phyloP scores from a whole-genome alignment of 805 yeast species.

The Candida sonorensis region DNA sequence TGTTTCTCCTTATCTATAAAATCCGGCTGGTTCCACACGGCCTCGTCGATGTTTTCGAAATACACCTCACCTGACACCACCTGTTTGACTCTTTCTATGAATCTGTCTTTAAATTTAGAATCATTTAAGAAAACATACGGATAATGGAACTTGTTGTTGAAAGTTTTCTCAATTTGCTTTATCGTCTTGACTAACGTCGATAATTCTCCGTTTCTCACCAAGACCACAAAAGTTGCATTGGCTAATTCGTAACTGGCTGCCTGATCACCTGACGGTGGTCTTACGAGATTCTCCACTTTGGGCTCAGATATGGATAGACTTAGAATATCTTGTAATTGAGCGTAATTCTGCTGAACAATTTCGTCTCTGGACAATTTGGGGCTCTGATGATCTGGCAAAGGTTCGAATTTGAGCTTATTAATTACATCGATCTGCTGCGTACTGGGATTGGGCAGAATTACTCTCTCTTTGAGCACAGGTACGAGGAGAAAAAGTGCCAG shows the following conservation, averaged over 20 bases:
- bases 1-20: slow-evolving; percentile 33
- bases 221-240: slow-evolving; percentile 67
- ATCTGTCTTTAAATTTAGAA: slow-evolving; percentile 50
- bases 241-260: slow-evolving; percentile 40
- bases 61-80: slow-evolving; percentile 36
- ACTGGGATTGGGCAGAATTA: too few species aligned
- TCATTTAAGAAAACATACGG: slow-evolving; percentile 82
- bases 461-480: too few species aligned
- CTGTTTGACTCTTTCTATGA: slow-evolving; percentile 38
- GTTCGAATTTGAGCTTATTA: slow-evolving; percentile 12
- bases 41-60: slow-evolving; percentile 45
- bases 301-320: slow-evolving; percentile 40
- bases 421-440: too few species aligned
- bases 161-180: slow-evolving; percentile 50
- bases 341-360: slow-evolving; percentile 32
- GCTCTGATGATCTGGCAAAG: too few species aligned
- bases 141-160: slow-evolving; percentile 65
- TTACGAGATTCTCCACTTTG: slow-evolving; percentile 29
- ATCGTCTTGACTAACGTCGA: slow-evolving; percentile 45
- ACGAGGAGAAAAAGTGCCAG: too few species aligned
- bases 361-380: slow-evolving; percentile 19
- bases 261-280: slow-evolving; percentile 19
- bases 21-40: slow-evolving; percentile 42
- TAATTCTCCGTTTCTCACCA: slow-evolving; percentile 66
- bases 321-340: slow-evolving; percentile 32